These are phyloP conservation scores for Triglochin maritima DNA, from an alignment of 106 monocot species.

Conservation along the genomic window DNA sequence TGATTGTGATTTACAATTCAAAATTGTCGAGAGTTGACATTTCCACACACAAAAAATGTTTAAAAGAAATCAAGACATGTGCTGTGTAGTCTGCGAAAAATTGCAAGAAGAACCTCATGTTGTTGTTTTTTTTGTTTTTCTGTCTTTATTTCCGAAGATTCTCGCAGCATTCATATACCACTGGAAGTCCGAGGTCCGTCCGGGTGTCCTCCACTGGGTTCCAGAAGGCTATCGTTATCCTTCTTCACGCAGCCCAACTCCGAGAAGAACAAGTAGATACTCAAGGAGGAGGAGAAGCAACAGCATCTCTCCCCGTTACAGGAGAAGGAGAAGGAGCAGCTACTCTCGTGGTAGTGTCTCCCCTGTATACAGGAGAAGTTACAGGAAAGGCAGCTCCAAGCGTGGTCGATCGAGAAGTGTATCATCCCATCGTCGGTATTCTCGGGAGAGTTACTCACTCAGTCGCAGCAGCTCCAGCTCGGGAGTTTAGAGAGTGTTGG, in stretches of 20 bases:
- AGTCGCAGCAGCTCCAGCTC: slow-evolving; percentile 32
- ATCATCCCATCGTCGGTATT: slow-evolving; percentile 1
- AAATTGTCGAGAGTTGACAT: no score
- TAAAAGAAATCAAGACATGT: no score
- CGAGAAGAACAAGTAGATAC: slow-evolving; percentile 22
- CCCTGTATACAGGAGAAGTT: neutral
- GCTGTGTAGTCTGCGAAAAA: no score
- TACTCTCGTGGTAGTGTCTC: slow-evolving; percentile 19
- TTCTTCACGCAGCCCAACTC: slow-evolving; percentile 24
- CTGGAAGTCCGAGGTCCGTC: no score
- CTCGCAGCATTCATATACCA: no score
- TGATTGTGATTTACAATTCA: no score
- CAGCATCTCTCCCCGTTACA: slow-evolving; percentile 25
- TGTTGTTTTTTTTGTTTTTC: no score
- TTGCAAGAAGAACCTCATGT: no score
- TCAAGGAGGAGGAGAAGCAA: slow-evolving; percentile 13
- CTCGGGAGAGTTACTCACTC: slow-evolving; percentile 14
- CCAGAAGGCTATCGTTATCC: neutral
- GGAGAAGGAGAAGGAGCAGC: slow-evolving; percentile 23
- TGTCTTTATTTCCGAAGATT: no score
- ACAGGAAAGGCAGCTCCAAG: slow-evolving; percentile 9
- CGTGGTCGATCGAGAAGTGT: neutral
- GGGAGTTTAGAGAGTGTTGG: neutral
- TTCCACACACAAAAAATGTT: no score
- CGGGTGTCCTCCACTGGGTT: no score